These are phyloP conservation scores for Flaveria trinervia DNA, from an alignment of 129 eudicot species.

Conservation along the genomic window DNA sequence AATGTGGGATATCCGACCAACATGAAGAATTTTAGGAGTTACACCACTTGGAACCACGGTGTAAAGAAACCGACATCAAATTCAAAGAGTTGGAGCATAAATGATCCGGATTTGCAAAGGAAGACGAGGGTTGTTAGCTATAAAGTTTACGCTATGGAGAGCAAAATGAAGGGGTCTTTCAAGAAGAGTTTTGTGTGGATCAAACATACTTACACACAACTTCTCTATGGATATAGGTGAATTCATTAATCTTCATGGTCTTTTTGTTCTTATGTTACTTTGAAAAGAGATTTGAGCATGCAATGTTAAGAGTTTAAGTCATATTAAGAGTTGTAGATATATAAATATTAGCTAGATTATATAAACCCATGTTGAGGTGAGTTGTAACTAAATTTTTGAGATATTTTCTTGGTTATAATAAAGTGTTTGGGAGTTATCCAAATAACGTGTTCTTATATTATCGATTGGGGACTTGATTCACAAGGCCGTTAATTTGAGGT, in stretches of 20 bases:
- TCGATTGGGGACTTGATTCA: too few relatives aligned
- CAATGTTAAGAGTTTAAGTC: not conserved
- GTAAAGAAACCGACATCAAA: not conserved
- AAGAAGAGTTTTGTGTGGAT: slow-evolving; percentile 90
- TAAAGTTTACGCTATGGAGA: slow-evolving; percentile 64
- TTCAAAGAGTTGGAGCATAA: slow-evolving; percentile 49
- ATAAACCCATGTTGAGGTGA: too few relatives aligned
- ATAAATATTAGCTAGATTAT: too few relatives aligned
- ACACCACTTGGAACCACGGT: slow-evolving; percentile 22
- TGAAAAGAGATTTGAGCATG: not conserved
- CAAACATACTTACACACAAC: slow-evolving; percentile 50
- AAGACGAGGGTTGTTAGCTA: slow-evolving; percentile 78
- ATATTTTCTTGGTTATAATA: too few relatives aligned
- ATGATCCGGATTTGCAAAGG: slow-evolving; percentile 75
- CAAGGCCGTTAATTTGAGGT: too few relatives aligned
- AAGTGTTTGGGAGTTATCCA: too few relatives aligned
- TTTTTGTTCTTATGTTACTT: not conserved
- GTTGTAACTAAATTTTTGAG: too few relatives aligned
- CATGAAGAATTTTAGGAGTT: slow-evolving; percentile 64
- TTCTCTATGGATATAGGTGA: slow-evolving; percentile 58
- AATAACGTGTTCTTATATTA: too few relatives aligned
- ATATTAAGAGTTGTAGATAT: too few relatives aligned
- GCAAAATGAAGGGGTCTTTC: slow-evolving; percentile 77
- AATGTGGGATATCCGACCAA: slow-evolving; percentile 40
- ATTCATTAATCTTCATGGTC: not conserved